Conservation (phyloP, 1,284 basidiomycete species). For the Entoloma clypeatum region DNA sequence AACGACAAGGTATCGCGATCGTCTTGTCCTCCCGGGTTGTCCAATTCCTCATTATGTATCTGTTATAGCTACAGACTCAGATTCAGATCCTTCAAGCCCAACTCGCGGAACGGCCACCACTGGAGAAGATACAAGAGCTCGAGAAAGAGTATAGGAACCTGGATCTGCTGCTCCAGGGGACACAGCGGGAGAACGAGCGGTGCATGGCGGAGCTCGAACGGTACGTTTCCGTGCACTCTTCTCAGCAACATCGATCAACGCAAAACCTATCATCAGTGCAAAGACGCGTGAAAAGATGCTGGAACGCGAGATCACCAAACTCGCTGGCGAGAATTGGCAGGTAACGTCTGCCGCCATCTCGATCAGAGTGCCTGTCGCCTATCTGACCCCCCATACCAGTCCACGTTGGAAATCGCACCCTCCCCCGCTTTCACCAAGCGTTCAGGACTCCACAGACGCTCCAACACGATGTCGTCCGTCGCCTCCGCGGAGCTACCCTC, state of each 20-base stretch:
- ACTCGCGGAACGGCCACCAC: slow-evolving; percentile 58
- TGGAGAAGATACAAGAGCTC: slow-evolving; percentile 58
- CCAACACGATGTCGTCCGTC: slow-evolving; percentile 28
- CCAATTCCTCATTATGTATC: neutral
- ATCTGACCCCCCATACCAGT: slow-evolving; percentile 26
- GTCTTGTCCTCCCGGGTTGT: slow-evolving; percentile 1
- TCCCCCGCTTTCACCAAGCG: slow-evolving; percentile 17
- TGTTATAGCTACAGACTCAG: slow-evolving; percentile 51
- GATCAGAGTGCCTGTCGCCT: neutral
- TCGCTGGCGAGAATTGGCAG: slow-evolving; percentile 77
- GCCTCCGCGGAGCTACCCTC: slow-evolving; percentile 15
- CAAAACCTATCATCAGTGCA: slow-evolving; percentile 30
- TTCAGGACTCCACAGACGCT: slow-evolving; percentile 30
- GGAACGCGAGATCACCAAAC: slow-evolving; percentile 61
- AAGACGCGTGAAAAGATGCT: slow-evolving; percentile 66
- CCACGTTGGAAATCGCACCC: slow-evolving; percentile 50
- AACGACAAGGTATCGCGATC: slow-evolving; percentile 54
- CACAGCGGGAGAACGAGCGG: slow-evolving; percentile 73
- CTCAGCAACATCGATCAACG: neutral
- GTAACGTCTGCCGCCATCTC: slow-evolving; percentile 27
- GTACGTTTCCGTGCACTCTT: slow-evolving; percentile 30
- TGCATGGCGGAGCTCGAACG: slow-evolving; percentile 73
- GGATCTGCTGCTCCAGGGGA: slow-evolving; percentile 68
- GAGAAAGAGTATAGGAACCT: slow-evolving; percentile 68
- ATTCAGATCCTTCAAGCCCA: slow-evolving; percentile 60